phyloP scores from a whole-genome alignment of 495 filamentous ascomycete genomes.

The Friedmanniomyces endolithicus region DNA sequence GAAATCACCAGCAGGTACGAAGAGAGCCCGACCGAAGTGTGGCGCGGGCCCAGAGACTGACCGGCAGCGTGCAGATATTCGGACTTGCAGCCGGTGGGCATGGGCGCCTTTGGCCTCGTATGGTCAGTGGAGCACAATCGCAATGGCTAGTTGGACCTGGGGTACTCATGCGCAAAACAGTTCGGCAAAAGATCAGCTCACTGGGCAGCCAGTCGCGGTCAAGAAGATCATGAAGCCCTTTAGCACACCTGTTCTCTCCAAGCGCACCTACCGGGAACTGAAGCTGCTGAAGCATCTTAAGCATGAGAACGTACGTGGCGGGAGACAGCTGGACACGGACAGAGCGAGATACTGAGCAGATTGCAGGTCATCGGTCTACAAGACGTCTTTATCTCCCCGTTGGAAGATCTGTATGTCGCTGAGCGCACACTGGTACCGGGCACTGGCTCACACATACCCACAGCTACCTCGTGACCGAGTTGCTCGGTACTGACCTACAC shows the following conservation, averaged over 20 bases:
- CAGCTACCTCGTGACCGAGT: slow-evolving; percentile 96
- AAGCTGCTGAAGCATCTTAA: slow-evolving; percentile 93
- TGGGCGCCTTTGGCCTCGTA: slow-evolving; percentile 96
- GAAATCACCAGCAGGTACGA: slow-evolving; percentile 96
- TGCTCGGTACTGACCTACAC: slow-evolving; percentile 92
- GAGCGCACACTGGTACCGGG: not conserved
- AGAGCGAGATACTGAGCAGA: not conserved
- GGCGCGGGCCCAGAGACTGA: slow-evolving; percentile 1
- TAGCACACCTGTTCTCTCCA: slow-evolving; percentile 92
- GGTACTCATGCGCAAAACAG: slow-evolving; percentile 34
- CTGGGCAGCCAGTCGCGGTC: slow-evolving; percentile 84
- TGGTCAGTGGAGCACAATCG: slow-evolving; percentile 49
- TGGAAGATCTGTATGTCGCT: slow-evolving; percentile 85
- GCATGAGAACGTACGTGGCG: slow-evolving; percentile 78
- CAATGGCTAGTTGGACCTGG: not conserved
- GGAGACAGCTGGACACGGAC: not conserved
- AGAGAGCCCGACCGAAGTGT: slow-evolving; percentile 1
- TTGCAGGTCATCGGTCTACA: slow-evolving; percentile 86
- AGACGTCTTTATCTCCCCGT: slow-evolving; percentile 98
- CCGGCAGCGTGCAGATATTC: slow-evolving; percentile 55
- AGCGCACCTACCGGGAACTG: slow-evolving; percentile 92
- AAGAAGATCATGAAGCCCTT: slow-evolving; percentile 99
- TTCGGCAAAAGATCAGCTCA: slow-evolving; percentile 94
- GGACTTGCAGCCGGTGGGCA: slow-evolving; percentile 94
- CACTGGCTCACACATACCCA: slow-evolving; percentile 19